Conservation (phyloP, 192 early-diverging fungal species). For the Pilaira anomala region DNA sequence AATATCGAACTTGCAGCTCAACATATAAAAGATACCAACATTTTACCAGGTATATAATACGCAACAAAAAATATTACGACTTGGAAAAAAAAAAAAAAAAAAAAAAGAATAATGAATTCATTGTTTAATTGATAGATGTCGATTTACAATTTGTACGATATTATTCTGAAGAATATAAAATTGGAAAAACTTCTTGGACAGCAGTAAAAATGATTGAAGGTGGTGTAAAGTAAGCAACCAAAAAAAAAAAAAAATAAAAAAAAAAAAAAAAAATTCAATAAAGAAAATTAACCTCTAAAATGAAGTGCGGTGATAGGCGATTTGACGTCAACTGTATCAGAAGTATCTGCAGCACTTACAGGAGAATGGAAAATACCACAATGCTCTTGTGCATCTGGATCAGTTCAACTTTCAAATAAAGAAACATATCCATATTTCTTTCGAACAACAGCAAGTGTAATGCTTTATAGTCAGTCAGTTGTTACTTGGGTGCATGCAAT, state of each 20-base stretch:
- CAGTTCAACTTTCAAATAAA: slow-evolving; percentile 23
- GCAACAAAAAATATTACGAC: too few species aligned
- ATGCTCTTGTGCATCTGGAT: slow-evolving; percentile 19
- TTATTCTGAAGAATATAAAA: slow-evolving; percentile 20
- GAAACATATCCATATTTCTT: slow-evolving; percentile 30
- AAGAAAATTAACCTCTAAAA: too few species aligned
- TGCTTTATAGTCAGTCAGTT: slow-evolving; percentile 8
- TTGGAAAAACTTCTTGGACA: slow-evolving; percentile 23
- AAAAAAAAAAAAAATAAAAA: neutral
- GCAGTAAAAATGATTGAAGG: slow-evolving; percentile 11
- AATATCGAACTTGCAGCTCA: slow-evolving; percentile 12
- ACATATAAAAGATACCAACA: neutral
- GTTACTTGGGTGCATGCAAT: slow-evolving; percentile 26
- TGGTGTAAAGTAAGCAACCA: slow-evolving; percentile 22
- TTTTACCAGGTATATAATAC: slow-evolving; percentile 30
- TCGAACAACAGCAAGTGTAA: slow-evolving; percentile 17
- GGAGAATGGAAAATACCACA: slow-evolving; percentile 25
- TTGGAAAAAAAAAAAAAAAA: neutral
- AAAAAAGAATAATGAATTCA: neutral
- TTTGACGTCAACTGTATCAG: slow-evolving; percentile 16
- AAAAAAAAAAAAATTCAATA: neutral
- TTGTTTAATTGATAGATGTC: slow-evolving; percentile 16
- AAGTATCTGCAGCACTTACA: slow-evolving; percentile 24
- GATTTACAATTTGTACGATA: slow-evolving; percentile 13
- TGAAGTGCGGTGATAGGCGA: slow-evolving; percentile 36